A percentile compares a stretch with the other conserved stretches of the same genome.
phyloP scores from a whole-genome alignment of 352 stramenopile species.

The Globisporangium viniferum region DNA sequence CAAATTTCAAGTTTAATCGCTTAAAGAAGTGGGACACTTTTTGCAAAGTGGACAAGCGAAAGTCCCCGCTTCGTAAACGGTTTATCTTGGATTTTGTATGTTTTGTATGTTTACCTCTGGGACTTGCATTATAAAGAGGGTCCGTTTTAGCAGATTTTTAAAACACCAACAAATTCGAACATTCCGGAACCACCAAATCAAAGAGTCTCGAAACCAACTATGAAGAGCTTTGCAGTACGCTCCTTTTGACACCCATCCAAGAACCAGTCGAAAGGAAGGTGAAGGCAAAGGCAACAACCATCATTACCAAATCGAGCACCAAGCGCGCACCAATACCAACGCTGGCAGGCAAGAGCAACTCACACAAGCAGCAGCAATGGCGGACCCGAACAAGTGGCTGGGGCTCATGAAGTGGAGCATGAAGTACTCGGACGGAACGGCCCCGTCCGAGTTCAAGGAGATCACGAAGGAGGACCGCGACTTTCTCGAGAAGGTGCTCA shows the following conservation, averaged over 20 bases:
- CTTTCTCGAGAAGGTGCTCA: slow-evolving; percentile 83
- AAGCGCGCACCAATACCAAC: background rate
- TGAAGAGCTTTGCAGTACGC: background rate
- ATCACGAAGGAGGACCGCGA: slow-evolving; percentile 76
- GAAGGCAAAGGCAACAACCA: background rate
- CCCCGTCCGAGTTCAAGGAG: slow-evolving; percentile 50
- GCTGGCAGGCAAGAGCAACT: background rate
- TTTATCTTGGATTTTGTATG: too few species aligned
- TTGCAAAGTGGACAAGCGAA: too few species aligned
- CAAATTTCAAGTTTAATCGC: too few species aligned
- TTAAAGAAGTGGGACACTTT: too few species aligned
- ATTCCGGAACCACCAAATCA: background rate
- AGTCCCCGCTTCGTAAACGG: too few species aligned
- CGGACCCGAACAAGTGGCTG: slow-evolving; percentile 85
- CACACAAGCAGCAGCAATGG: slow-evolving; percentile 20
- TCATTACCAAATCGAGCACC: background rate
- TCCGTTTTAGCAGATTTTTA: too few species aligned
- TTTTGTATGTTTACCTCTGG: too few species aligned
- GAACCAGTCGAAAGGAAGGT: background rate
- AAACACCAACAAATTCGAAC: background rate
- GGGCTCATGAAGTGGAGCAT: slow-evolving; percentile 88
- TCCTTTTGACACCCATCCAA: background rate
- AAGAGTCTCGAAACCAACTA: background rate
- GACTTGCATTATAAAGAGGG: too few species aligned
- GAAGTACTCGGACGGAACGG: slow-evolving; percentile 82